A percentile compares a stretch with the other conserved stretches of the same genome.
Evolutionary conservation across 805 yeast species (phyloP).

Genomic region (Metschnikowia orientalis): DNA sequence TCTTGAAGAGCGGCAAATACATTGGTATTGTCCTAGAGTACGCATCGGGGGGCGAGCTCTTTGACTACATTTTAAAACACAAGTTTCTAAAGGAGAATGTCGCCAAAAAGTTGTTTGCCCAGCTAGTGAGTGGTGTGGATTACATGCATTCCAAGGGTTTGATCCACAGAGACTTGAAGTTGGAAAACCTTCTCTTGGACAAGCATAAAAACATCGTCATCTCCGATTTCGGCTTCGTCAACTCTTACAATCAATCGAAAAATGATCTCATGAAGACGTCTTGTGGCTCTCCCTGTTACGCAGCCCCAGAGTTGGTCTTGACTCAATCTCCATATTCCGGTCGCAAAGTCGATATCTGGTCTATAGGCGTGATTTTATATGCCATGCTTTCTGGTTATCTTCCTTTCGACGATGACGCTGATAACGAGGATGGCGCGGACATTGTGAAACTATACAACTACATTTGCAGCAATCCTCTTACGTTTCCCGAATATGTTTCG

Average conservation of each 20-base stretch:
- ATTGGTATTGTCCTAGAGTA: slow-evolving; percentile 95
- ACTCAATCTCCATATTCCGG: slow-evolving; percentile 86
- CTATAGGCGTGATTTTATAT: slow-evolving; percentile 89
- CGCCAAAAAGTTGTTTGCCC: slow-evolving; percentile 88
- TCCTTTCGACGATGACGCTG: slow-evolving; percentile 96
- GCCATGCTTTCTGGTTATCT: slow-evolving; percentile 97
- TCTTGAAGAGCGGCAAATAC: slow-evolving; percentile 87
- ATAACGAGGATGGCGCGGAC: slow-evolving; percentile 93
- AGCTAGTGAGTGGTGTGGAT: slow-evolving; percentile 87
- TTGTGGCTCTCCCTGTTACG: slow-evolving; percentile 98
- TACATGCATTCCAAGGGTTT: slow-evolving; percentile 81
- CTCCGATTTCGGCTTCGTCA: slow-evolving; percentile 93
- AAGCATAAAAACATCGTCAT: slow-evolving; percentile 82
- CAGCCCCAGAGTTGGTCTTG: slow-evolving; percentile 95
- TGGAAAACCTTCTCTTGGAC: slow-evolving; percentile 73
- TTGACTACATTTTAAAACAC: slow-evolving; percentile 84
- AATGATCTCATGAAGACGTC: slow-evolving; percentile 86
- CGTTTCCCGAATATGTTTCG: slow-evolving; percentile 90
- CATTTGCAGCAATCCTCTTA: slow-evolving; percentile 84
- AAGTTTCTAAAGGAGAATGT: slow-evolving; percentile 80
- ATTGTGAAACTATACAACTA: slow-evolving; percentile 87
- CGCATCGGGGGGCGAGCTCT: slow-evolving; percentile 96
- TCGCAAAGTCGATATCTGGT: slow-evolving; percentile 93
- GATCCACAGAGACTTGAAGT: slow-evolving; percentile 72
- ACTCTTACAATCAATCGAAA: slow-evolving; percentile 58